Percentiles rank a stretch among this genome's conserved stretches.
These are phyloP conservation scores for Phylloporus arenicola DNA, from an alignment of 768 basidiomycete genomes.

Conservation along the genomic window DNA sequence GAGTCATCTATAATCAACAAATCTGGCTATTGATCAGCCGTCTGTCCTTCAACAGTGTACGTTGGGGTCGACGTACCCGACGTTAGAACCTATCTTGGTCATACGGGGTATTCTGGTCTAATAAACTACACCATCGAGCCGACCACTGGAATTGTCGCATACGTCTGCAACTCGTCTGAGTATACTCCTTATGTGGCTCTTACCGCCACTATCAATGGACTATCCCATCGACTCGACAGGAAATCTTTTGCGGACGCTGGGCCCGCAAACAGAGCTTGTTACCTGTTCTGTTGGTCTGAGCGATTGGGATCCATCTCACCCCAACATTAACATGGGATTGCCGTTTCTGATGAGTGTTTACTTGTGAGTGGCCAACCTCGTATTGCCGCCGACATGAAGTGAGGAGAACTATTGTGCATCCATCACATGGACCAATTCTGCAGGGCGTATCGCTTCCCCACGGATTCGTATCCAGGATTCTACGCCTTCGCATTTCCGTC, in stretches of 20 bases:
- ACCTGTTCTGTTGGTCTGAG: constrained; percentile 12
- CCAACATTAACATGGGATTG: constrained; percentile 6
- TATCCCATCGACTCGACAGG: constrained; percentile 20
- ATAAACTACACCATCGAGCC: constrained; percentile 9
- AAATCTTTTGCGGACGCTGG: constrained; percentile 10
- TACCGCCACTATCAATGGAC: constrained; percentile 23
- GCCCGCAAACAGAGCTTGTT: constrained; percentile 4
- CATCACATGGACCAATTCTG: not conserved
- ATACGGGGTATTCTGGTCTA: constrained; percentile 11
- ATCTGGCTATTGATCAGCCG: not conserved
- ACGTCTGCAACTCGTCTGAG: constrained; percentile 17
- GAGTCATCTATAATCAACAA: not conserved
- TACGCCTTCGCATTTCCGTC: constrained; percentile 27
- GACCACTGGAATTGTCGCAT: constrained; percentile 1
- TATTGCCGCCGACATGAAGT: not conserved
- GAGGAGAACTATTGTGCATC: not conserved
- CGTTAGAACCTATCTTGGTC: constrained; percentile 2
- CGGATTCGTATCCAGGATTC: constrained; percentile 22
- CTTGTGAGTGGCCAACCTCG: constrained; percentile 7
- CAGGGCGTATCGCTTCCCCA: constrained; percentile 28
- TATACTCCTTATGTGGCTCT: constrained; percentile 16
- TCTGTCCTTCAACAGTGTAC: constrained; percentile 2
- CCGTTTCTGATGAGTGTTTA: constrained; percentile 17
- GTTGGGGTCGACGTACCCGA: constrained; percentile 5
- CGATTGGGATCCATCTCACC: not conserved